These are phyloP conservation scores for Zopfia rhizophila DNA, from an alignment of 2,329 filamentous ascomycete species.

Conservation along the genomic window DNA sequence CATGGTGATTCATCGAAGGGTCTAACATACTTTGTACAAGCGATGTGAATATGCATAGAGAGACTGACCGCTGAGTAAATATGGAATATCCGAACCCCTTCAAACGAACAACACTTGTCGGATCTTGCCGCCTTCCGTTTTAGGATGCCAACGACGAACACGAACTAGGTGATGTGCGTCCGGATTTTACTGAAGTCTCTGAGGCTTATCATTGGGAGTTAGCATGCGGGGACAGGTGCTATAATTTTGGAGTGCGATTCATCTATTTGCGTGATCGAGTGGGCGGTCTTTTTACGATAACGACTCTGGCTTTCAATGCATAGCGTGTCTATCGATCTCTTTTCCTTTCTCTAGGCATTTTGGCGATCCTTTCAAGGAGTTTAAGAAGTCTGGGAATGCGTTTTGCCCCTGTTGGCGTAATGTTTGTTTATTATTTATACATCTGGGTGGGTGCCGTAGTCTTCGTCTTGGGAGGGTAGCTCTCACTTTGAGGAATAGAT, in stretches of 20 bases:
- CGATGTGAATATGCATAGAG: too few species aligned
- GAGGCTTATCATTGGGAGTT: too few species aligned
- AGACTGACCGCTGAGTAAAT: too few species aligned
- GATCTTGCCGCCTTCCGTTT: too few species aligned
- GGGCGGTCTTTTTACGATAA: conserved; percentile 34
- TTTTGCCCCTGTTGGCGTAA: conserved; percentile 26
- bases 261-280: not conserved
- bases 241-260: too few species aligned
- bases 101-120: too few species aligned
- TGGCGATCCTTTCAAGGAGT: conserved; percentile 20
- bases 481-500: conserved; percentile 15
- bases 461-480: conserved; percentile 5
- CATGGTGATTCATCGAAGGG: conserved; percentile 55
- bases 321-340: conserved; percentile 43
- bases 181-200: too few species aligned
- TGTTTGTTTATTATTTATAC: conserved; percentile 28
- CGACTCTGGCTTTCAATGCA: conserved; percentile 42
- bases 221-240: too few species aligned
- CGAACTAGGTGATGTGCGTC: too few species aligned
- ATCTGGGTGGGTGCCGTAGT: conserved; percentile 2
- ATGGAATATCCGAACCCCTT: too few species aligned
- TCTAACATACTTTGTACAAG: too few species aligned
- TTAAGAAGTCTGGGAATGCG: conserved; percentile 19
- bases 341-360: conserved; percentile 35
- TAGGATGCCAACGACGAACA: too few species aligned